Evolutionary conservation across 78 protist genomes (phyloP), one percentile per base, ranked within the genome.

Genomic region (Bodo saltans): DNA sequence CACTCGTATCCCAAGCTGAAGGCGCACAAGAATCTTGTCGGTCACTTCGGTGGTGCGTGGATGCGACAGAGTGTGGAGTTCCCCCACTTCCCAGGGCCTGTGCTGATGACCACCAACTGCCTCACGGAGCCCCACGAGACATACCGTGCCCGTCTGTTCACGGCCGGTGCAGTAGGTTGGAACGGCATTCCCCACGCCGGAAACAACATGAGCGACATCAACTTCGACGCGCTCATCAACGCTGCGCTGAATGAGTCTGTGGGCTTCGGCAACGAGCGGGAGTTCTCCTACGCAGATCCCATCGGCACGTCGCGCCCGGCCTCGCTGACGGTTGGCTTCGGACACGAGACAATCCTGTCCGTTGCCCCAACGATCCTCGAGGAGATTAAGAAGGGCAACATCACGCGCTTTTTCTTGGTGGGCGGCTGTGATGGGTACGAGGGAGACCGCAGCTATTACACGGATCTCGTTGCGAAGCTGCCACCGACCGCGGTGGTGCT

Each of bases 1-100:
- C 89, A 93, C 83, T 90, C 78, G 30, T 92, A 93, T 72, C 94
- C 96, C 21, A 39, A 79, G 52, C 95, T 94, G 42, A 11, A 38
- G 52, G 38, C 42, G 73, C 79, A 33, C 68, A 30, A 37, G 30
- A 85, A 72, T 37, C 87, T 92, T 41, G 88, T 60, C 12, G 94
- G 93, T 11, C 87, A 94, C 91, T 94, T 53, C 83, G 96, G 97
- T 38, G 40, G 89, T 21, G 95, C 95, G n/a, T 94, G 97, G 97
- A 90, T 89, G 75, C 27, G n/a, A n/a, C 97, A 94, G 87, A 0
- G 29, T 25, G 1, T 37, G 33, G 95, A 94, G 83, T 90, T 91
- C 60, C 0, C 40, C 42, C 26, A 0, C 35, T 90, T 90, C 83
- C 96, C 94, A 3, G 97, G 96, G 0, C 70, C 96, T 27, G 82